phyloP scores from a whole-genome alignment of 176 grass and related monocot genomes.

The Oryza brachyantha region DNA sequence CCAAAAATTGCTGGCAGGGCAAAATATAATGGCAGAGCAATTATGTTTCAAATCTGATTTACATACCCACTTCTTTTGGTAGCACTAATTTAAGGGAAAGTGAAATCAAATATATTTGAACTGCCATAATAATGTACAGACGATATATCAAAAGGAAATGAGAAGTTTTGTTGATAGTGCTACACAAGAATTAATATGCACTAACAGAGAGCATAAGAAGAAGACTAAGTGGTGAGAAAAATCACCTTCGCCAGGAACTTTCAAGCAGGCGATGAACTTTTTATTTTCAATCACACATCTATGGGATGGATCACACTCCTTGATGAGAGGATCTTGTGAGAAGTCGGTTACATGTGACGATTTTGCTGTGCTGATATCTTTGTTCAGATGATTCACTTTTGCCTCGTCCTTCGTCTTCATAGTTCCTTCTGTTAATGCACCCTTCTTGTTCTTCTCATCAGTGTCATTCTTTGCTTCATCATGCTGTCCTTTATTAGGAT shows the following conservation, averaged over 20 bases:
- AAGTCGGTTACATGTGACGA: constrained; percentile 13
- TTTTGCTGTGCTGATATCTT: constrained; percentile 9
- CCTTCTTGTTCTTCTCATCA: constrained; percentile 24
- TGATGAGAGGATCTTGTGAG: constrained; percentile 43
- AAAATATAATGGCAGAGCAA: not conserved
- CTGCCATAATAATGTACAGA: not conserved
- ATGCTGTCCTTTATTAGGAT: constrained; percentile 23
- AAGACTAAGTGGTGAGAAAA: constrained; percentile 6
- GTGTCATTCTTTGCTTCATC: constrained; percentile 19
- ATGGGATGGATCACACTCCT: constrained; percentile 72
- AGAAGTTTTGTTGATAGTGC: not conserved
- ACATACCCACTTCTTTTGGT: not conserved
- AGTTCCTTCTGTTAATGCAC: constrained; percentile 28
- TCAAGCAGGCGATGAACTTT: constrained; percentile 76
- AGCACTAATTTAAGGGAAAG: not conserved
- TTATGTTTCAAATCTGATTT: not conserved
- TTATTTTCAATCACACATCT: constrained; percentile 64
- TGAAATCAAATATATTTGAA: not conserved
- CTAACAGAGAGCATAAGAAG: not conserved
- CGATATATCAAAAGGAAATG: not conserved
- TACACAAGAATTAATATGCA: not conserved
- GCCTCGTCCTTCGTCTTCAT: constrained; percentile 31
- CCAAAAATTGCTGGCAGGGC: not conserved
- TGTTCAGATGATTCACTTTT: not conserved
- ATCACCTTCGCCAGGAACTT: constrained; percentile 85